Conservation (phyloP, 345 rosid genomes). For the Euphorbia pulcherrima region DNA sequence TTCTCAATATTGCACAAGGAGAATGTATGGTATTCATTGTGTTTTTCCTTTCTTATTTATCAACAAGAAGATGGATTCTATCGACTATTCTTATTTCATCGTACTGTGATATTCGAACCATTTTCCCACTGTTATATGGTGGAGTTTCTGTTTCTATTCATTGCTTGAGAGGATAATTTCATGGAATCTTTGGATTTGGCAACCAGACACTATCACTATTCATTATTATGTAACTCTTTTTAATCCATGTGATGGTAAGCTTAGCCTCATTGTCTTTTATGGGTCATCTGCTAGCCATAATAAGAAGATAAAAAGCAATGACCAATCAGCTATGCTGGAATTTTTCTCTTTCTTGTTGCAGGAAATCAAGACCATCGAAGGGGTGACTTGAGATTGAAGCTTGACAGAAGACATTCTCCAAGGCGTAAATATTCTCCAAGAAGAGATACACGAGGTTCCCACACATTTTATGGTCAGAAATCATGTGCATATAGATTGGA, state of each 20-base stretch:
- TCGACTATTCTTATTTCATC: conserved; percentile 29
- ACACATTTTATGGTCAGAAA: conserved; percentile 50
- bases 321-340: conserved; percentile 29
- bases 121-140: conserved; percentile 34
- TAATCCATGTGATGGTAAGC: conserved; percentile 51
- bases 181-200: conserved; percentile 47
- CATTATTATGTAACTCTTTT: conserved; percentile 47
- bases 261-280: conserved; percentile 28
- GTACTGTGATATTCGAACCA: conserved; percentile 32
- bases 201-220: conserved; percentile 51
- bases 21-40: conserved; percentile 24
- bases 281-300: conserved; percentile 28
- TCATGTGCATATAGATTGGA: background rate
- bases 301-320: conserved; percentile 14
- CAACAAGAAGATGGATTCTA: conserved; percentile 39
- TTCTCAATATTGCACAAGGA: conserved; percentile 36
- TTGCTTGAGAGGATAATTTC: conserved; percentile 44
- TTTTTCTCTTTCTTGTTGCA: conserved; percentile 34
- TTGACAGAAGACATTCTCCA: conserved; percentile 71
- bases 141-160: conserved; percentile 36
- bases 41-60: conserved; percentile 41
- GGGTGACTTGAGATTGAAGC: conserved; percentile 76
- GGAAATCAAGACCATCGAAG: conserved; percentile 56
- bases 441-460: conserved; percentile 44
- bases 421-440: conserved; percentile 49